Evolutionary conservation across 345 rosid species (phyloP).

Genomic region (Euphorbia lathyris): DNA sequence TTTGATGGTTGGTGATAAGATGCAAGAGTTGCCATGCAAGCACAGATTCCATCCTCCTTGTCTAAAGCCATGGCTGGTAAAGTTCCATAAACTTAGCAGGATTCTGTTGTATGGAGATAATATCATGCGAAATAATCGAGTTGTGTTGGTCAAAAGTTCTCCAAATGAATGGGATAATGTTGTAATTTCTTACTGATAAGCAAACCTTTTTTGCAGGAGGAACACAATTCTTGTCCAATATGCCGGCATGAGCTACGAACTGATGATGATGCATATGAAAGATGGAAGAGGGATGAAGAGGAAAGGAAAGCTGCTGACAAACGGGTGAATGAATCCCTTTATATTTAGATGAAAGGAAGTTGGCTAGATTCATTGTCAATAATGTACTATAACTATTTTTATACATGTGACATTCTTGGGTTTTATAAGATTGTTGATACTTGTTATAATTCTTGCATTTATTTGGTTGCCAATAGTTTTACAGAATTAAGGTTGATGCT

Average conservation of each 20-base stretch:
- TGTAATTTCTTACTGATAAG: not conserved
- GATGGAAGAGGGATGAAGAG: slow-evolving; percentile 90
- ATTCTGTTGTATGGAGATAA: not conserved
- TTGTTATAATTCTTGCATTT: slow-evolving; percentile 4
- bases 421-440: not conserved
- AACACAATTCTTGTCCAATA: slow-evolving; percentile 94
- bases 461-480: not conserved
- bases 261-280: slow-evolving; percentile 88
- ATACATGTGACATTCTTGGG: not conserved
- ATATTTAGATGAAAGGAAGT: slow-evolving; percentile 41
- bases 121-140: not conserved
- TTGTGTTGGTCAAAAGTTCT: not conserved
- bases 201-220: slow-evolving; percentile 51
- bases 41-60: slow-evolving; percentile 94
- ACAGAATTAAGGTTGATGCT: not conserved
- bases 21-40: slow-evolving; percentile 96
- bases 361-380: not conserved
- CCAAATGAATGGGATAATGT: not conserved
- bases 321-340: slow-evolving; percentile 91
- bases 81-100: not conserved
- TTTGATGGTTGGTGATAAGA: slow-evolving; percentile 63
- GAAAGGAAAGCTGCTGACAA: slow-evolving; percentile 91
- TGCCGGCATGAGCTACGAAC: slow-evolving; percentile 86
- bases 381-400: not conserved
- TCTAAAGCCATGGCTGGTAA: slow-evolving; percentile 98